Evolutionary conservation across 164 flowering plant species (phyloP).

Genomic region (Vitis rotundifolia): DNA sequence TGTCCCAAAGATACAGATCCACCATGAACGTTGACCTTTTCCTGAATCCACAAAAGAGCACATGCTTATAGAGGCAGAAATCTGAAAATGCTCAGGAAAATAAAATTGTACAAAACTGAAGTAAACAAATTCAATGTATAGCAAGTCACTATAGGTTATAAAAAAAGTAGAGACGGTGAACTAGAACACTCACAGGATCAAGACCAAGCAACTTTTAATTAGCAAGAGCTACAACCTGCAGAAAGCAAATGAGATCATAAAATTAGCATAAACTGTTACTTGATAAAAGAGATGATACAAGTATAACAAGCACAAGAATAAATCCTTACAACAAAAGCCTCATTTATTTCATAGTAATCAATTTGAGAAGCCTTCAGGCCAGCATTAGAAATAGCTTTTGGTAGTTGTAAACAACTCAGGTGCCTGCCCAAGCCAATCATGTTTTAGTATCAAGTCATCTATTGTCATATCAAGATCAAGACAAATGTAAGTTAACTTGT

Average conservation of each 20-base stretch:
- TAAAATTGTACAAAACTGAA: no score
- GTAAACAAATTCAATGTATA: no score
- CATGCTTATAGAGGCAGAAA: no score
- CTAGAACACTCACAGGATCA: slow-evolving; percentile 58
- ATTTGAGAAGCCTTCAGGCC: slow-evolving; percentile 80
- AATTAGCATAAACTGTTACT: not conserved
- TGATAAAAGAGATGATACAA: not conserved
- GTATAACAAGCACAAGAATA: slow-evolving; percentile 1
- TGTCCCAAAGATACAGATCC: no score
- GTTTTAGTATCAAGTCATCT: slow-evolving; percentile 8
- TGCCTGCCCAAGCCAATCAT: slow-evolving; percentile 55
- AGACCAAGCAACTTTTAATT: slow-evolving; percentile 84
- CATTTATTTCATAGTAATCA: slow-evolving; percentile 94
- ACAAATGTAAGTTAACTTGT: not conserved
- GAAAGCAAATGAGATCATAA: not conserved
- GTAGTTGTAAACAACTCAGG: slow-evolving; percentile 91
- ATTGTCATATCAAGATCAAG: not conserved
- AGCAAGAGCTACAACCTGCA: slow-evolving; percentile 94
- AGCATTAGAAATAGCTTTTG: slow-evolving; percentile 83
- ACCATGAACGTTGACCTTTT: no score
- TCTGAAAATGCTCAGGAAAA: no score
- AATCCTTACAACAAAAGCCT: slow-evolving; percentile 86
- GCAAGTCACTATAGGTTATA: no score
- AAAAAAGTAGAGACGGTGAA: not conserved
- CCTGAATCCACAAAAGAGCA: no score